Evolutionary conservation across 495 filamentous ascomycete genomes (phyloP).

Genomic region (Tuber indicum): DNA sequence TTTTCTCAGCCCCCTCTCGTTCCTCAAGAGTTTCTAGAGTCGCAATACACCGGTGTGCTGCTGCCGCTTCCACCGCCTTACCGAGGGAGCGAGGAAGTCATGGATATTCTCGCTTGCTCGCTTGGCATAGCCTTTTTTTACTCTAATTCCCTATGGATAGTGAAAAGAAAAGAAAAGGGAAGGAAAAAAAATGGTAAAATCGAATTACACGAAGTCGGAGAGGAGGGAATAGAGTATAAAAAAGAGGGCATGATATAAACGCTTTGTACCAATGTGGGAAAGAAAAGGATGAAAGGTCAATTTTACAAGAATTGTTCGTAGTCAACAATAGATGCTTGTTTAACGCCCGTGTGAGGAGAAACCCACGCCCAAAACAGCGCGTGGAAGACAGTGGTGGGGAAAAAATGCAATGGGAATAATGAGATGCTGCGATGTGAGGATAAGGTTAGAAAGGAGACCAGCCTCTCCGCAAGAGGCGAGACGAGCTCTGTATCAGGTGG

Average conservation of each 20-base stretch:
- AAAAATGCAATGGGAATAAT: slow-evolving; percentile 28
- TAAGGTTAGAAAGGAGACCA: neutral
- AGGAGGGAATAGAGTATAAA: slow-evolving; percentile 5
- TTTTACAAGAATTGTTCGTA: slow-evolving; percentile 33
- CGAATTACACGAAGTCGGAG: neutral
- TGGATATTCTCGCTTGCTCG: slow-evolving; percentile 6
- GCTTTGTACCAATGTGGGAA: neutral
- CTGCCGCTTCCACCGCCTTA: neutral
- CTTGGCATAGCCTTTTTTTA: slow-evolving; percentile 7
- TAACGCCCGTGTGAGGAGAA: neutral
- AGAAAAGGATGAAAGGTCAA: slow-evolving; percentile 17
- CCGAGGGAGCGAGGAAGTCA: neutral
- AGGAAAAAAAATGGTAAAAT: neutral
- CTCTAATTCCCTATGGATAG: slow-evolving; percentile 5
- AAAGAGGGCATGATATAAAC: slow-evolving; percentile 2
- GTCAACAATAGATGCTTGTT: slow-evolving; percentile 22
- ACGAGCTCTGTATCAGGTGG: slow-evolving; percentile 8
- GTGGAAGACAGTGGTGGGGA: slow-evolving; percentile 12
- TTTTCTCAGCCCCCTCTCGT: too few species aligned
- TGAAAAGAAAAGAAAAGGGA: neutral
- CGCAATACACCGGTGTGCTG: too few species aligned
- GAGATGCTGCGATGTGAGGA: neutral
- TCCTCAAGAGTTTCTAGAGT: too few species aligned
- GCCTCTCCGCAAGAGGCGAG: neutral
- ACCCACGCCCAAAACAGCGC: slow-evolving; percentile 17